Evolutionary conservation across 2,329 filamentous ascomycete genomes (phyloP).

Genomic region (Phyllosticta citriasiana): DNA sequence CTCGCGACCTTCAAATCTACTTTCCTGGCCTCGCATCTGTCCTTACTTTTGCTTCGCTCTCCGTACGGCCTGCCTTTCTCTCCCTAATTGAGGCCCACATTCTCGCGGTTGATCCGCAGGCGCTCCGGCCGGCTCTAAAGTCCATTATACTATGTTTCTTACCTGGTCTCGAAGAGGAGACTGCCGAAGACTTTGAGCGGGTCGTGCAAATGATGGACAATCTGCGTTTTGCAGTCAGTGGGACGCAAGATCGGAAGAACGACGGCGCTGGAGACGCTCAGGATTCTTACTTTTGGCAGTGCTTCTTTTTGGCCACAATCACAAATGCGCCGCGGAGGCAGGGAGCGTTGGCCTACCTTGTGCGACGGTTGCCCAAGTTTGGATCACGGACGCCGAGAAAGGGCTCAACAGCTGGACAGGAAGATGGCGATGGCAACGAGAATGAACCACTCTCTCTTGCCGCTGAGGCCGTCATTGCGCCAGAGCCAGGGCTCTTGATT

Average conservation of each 20-base stretch:
- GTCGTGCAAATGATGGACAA: conserved; percentile 69
- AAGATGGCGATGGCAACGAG: conserved; percentile 3
- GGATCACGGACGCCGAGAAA: conserved; percentile 11
- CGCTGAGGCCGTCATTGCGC: conserved; percentile 64
- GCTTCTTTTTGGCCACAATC: conserved; percentile 86
- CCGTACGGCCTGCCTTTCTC: conserved; percentile 77
- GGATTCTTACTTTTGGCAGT: conserved; percentile 96
- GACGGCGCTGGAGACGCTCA: conserved; percentile 33
- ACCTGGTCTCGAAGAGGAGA: conserved; percentile 89
- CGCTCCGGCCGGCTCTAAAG: conserved; percentile 79
- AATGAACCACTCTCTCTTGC: conserved; percentile 33
- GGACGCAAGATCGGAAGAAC: conserved; percentile 43
- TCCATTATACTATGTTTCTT: conserved; percentile 80
- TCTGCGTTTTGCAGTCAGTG: conserved; percentile 48
- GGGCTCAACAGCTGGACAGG: conserved; percentile 11
- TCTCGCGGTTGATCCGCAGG: conserved; percentile 56
- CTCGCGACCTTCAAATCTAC: conserved; percentile 75
- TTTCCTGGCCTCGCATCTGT: conserved; percentile 82
- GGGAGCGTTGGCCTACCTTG: conserved; percentile 79
- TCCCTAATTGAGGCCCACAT: conserved; percentile 75
- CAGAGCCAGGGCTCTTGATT: conserved; percentile 82
- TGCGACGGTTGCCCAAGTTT: conserved; percentile 66
- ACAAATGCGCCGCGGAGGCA: conserved; percentile 77
- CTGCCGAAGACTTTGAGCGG: conserved; percentile 90
- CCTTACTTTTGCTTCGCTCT: conserved; percentile 87